These are phyloP conservation scores for Kluyveromyces nonfermentans DNA, from an alignment of 805 yeast species.

Conservation along the genomic window DNA sequence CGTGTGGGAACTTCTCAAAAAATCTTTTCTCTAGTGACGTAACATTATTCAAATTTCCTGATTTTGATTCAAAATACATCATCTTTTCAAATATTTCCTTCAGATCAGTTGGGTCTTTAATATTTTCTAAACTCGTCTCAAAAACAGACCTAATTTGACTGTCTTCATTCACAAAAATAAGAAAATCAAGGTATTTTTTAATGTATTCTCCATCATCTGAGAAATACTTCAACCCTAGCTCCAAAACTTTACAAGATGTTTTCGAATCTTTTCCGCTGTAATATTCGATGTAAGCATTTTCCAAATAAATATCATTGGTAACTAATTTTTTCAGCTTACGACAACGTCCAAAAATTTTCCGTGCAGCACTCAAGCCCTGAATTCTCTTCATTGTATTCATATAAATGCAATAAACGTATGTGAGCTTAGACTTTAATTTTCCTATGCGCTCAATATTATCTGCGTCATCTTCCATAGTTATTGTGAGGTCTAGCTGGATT, in stretches of 20 bases:
- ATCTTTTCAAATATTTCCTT: constrained; percentile 46
- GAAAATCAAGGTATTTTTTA: constrained; percentile 59
- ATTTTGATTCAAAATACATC: constrained; percentile 57
- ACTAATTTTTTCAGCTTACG: constrained; percentile 47
- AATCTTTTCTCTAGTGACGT: constrained; percentile 58
- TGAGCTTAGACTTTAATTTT: constrained; percentile 30
- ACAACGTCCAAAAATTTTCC: constrained; percentile 60
- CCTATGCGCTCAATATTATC: constrained; percentile 12
- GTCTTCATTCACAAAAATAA: constrained; percentile 60
- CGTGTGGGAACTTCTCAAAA: constrained; percentile 55
- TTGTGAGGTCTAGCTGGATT: constrained; percentile 33
- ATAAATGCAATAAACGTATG: constrained; percentile 57
- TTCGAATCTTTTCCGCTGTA: constrained; percentile 52
- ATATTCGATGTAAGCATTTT: constrained; percentile 75
- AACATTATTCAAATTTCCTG: constrained; percentile 62
- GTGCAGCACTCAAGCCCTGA: constrained; percentile 61
- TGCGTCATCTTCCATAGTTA: constrained; percentile 11
- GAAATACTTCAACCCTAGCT: constrained; percentile 57
- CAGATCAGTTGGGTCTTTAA: constrained; percentile 27
- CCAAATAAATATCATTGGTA: constrained; percentile 70
- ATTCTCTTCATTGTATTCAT: constrained; percentile 65
- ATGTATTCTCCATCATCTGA: constrained; percentile 52
- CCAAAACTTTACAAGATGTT: constrained; percentile 69
- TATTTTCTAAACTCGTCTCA: constrained; percentile 60
- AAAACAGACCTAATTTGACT: constrained; percentile 70